Base-by-base conservation (phyloP, 108 stramenopile genomes). In the Cyclostephanos tholiformis region DNA sequence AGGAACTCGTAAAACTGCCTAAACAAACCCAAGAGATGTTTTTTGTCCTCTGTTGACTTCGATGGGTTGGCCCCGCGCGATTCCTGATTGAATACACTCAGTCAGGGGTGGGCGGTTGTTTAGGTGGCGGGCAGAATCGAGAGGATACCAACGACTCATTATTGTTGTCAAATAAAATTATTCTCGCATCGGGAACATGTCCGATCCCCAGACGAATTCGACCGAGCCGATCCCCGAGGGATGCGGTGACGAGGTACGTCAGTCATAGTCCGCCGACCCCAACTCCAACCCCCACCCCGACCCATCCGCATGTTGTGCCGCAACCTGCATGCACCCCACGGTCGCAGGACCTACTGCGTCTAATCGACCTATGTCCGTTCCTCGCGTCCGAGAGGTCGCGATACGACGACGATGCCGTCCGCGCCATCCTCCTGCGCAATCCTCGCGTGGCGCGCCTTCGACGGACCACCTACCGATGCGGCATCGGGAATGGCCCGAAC, bases 331-430 rank as follows among this genome's bases (percentile, higher is more conserved):
- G n/a, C n/a, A n/a, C n/a, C n/a, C n/a, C n/a, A n/a, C n/a, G n/a
- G n/a, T n/a, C n/a, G 13, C 43, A 73, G 55, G 63, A 65, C 25
- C 60, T 76, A 6, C 60, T 76, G 22, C 53, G 60, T 30, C 75
- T 76, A 38, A 50, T 77, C 14, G 76, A 77, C 61, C 38, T 77
- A 20, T 77, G 76, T 56, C 76, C 76, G 32, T 77, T 77, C 53
- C 76, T 77, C 16, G 63, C 76, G 38, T 41, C 62, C 46, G 76
- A 77, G 26, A 65, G 38, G 65, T 44, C 16, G 20, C 38, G 56
- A 65, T 77, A 71, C 69, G 43, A 77, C 51, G 76, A 77, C 35
- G 43, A 48, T 10, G 63, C 50, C 35, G 76, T 77, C 35, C 69
- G 57, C 48, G 14, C 20, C 38, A 10, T 71, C 23, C 63, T 77